These are phyloP conservation scores for Diplotaxis tenuifolia DNA, from an alignment of 345 rosid species.

Conservation along the genomic window DNA sequence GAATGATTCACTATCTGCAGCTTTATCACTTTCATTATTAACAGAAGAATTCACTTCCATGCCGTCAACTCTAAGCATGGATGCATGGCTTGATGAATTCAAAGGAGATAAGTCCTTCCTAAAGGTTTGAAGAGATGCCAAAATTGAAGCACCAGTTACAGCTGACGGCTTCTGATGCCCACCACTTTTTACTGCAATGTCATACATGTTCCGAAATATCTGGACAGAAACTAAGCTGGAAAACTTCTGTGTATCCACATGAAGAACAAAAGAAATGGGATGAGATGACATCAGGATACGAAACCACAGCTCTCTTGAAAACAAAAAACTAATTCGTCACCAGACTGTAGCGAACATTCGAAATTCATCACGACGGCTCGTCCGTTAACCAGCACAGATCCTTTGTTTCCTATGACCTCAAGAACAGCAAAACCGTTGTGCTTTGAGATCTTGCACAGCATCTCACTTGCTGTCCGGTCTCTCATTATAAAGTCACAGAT, in stretches of 20 bases:
- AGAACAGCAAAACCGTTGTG: slow-evolving; percentile 50
- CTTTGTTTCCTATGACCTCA: slow-evolving; percentile 70
- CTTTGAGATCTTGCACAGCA: slow-evolving; percentile 62
- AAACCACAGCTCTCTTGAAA: slow-evolving; percentile 70
- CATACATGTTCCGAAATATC: no score
- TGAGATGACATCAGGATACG: slow-evolving; percentile 60
- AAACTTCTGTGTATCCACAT: slow-evolving; percentile 8
- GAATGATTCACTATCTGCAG: slow-evolving; percentile 50
- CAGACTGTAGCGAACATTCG: slow-evolving; percentile 51
- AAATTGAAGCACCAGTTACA: slow-evolving; percentile 34
- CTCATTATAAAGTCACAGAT: slow-evolving; percentile 51
- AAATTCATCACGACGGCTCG: slow-evolving; percentile 47
- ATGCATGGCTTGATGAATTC: slow-evolving; percentile 52
- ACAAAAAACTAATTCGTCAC: slow-evolving; percentile 82
- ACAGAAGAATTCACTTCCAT: slow-evolving; percentile 62
- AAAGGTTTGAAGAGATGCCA: slow-evolving; percentile 64
- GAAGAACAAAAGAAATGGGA: not conserved
- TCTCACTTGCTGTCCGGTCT: slow-evolving; percentile 47
- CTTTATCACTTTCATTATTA: slow-evolving; percentile 33
- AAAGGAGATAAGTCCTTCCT: slow-evolving; percentile 57
- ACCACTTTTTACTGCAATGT: slow-evolving; percentile 54
- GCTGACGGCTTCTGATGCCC: slow-evolving; percentile 61
- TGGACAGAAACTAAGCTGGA: slow-evolving; percentile 28
- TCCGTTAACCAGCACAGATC: slow-evolving; percentile 67
- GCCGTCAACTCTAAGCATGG: no score